Evolutionary conservation across 176 grass and related monocot genomes (phyloP), one percentile per base, ranked within the genome.

Genomic region (Pontederia paniculata): DNA sequence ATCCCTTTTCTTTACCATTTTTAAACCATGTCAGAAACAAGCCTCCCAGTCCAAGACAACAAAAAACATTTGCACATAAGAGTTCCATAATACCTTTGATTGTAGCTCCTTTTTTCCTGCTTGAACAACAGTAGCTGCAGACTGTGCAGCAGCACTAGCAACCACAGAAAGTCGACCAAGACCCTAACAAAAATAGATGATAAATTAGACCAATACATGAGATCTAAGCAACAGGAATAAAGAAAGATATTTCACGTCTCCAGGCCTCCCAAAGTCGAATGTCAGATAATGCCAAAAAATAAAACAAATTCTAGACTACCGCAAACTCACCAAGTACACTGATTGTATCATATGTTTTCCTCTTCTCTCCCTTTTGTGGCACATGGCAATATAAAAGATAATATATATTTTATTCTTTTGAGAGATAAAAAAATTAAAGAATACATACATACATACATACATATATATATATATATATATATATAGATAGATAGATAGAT

Each of bases 101-200:
- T 85, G 76, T 62, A 95, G 42, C 78, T 95, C 90, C 69, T 83
- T 83, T 65, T 85, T 89, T 44, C 90, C 90, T 56, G 75, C 76
- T 74, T 95, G 90, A 21, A 89, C 90, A 81, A 83, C 82, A 78
- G 50, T 81, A 21, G 90, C 90, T 52, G 90, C 90, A 51, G 90
- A 95, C 8, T 89, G 90, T 50, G 90, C 90, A 78, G 90, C 85
- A 89, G 85, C 89, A 59, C 78, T 82, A 44, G 90, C 90, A 70
- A 95, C 81, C 21, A 95, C 46, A 0, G 90, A 95, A 70, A 95
- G 79, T 11, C 90, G 90, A 43, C 90, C 90, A 75, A 95, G 54
- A 65, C 90, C 90, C 90, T 95, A 66, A 21, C 12, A 68, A 54
- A 74, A 74, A 42, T 45, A 19, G 12, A 42, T 1, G 11, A 41